Base-by-base conservation (phyloP, 2,329 filamentous ascomycete genomes). In the Cordyceps javanica region DNA sequence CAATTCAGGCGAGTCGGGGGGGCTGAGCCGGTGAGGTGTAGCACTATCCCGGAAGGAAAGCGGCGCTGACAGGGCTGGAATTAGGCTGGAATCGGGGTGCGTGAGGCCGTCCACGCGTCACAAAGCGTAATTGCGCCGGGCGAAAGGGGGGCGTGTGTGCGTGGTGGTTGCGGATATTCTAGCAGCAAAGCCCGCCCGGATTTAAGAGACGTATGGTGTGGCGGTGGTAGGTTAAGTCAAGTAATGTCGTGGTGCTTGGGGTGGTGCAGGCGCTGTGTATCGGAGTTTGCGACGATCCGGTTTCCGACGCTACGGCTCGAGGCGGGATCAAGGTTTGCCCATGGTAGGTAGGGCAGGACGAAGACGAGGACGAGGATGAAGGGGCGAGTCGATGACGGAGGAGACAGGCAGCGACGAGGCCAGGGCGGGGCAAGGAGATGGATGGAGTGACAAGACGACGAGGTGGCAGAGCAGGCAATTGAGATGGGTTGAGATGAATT, bases 261-360 rank as follows among this genome's bases (percentile, higher is more conserved):
- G n/a, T 13, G 3, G 36, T 14, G 16, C 36, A 9, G 19, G n/a
- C 11, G 39, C 19, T 41, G 39, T 41, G 41, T 26, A 51, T 60
- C 61, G 62, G 61, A 58, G 42, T 60, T 63, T 62, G 60, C 46
- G 50, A 59, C 60, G 28, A 56, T 56, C 61, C 59, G 61, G 52
- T 19, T 44, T 23, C 59, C 59, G 60, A 54, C 60, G 58, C 60
- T 58, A 60, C 48, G 38, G 32, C 9, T 21, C 32, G 41, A 49
- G 32, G 44, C 44, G 44, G 55, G 30, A 39, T 51, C 46, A 52
- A 52, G 55, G 39, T 36, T 46, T 36, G 41, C 28, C 26, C 52
- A 38, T 45, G 30, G 52, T 23, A 50, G 30, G 25, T 13, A 6
- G 28, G 3, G 30, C 30, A 32, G 30, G 30, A 32, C 30, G 30